Evolutionary conservation across 2,329 filamentous ascomycete species (phyloP).

Genomic region (Madurella mycetomatis): DNA sequence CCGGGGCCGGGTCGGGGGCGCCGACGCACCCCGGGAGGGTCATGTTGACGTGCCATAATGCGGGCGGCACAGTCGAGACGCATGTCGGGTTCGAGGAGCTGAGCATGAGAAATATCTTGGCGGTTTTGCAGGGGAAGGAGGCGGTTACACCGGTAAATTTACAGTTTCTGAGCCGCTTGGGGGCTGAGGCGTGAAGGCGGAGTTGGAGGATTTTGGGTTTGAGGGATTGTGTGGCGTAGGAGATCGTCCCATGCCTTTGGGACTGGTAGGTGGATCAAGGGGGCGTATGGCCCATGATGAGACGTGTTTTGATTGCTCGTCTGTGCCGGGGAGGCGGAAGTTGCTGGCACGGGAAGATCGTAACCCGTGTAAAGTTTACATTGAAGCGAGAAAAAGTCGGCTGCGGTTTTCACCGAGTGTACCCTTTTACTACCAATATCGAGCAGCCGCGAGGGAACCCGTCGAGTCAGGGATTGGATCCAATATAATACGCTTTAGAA

Average conservation of each 20-base stretch:
- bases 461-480: too few species aligned
- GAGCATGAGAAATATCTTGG: conserved; percentile 62
- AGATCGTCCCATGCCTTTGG: not conserved
- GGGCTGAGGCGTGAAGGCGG: too few species aligned
- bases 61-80: conserved; percentile 62
- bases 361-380: not conserved
- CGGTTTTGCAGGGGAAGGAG: conserved; percentile 48
- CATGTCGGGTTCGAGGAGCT: conserved; percentile 63
- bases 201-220: too few species aligned
- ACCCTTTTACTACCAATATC: too few species aligned
- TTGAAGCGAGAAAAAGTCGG: not conserved
- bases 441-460: too few species aligned
- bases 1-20: conserved; percentile 10
- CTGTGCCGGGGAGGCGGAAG: not conserved
- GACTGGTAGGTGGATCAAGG: not conserved
- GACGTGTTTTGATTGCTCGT: not conserved
- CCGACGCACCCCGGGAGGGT: conserved; percentile 37
- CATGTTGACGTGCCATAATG: conserved; percentile 63
- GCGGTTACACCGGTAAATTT: conserved; percentile 61
- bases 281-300: not conserved
- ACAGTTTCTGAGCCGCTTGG: conserved; percentile 40
- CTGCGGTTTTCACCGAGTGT: too few species aligned
- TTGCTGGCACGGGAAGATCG: not conserved
- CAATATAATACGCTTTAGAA: too few species aligned
- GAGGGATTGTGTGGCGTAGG: not conserved